Conservation (phyloP, 176 grass and related monocot genomes). For the Carex parvula region DNA sequence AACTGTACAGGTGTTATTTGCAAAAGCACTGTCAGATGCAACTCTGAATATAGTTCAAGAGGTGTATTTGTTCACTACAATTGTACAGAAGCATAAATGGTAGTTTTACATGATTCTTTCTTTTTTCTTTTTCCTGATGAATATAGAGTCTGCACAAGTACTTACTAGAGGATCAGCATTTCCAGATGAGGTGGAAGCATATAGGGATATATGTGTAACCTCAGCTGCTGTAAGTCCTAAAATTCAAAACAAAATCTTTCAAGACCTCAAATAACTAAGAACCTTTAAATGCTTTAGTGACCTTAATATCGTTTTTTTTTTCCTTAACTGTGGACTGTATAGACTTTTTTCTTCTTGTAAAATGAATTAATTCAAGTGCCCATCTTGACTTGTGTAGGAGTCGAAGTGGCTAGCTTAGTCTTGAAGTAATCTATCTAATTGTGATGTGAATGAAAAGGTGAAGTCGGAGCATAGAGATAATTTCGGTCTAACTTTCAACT, state of each 20-base stretch:
- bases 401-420: slow-evolving; percentile 70
- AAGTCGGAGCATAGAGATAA: slow-evolving; percentile 57
- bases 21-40: background rate
- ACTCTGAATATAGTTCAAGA: background rate
- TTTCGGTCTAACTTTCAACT: background rate
- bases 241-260: background rate
- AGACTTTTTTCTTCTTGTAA: background rate
- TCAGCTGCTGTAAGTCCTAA: slow-evolving; percentile 88
- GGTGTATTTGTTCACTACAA: background rate
- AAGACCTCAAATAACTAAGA: background rate
- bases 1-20: background rate
- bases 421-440: slow-evolving; percentile 47
- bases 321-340: background rate
- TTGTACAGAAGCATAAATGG: background rate
- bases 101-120: background rate
- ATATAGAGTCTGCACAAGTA: slow-evolving; percentile 68
- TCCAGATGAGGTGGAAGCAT: slow-evolving; percentile 73
- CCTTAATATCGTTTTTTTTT: slow-evolving; percentile 3
- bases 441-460: slow-evolving; percentile 53
- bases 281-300: background rate
- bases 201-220: slow-evolving; percentile 71
- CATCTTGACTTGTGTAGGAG: slow-evolving; percentile 44
- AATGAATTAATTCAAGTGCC: background rate
- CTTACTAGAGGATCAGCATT: slow-evolving; percentile 83
- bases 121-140: background rate